Conservation (phyloP, 441 rosid species). For the Gossypium schwendimanii region DNA sequence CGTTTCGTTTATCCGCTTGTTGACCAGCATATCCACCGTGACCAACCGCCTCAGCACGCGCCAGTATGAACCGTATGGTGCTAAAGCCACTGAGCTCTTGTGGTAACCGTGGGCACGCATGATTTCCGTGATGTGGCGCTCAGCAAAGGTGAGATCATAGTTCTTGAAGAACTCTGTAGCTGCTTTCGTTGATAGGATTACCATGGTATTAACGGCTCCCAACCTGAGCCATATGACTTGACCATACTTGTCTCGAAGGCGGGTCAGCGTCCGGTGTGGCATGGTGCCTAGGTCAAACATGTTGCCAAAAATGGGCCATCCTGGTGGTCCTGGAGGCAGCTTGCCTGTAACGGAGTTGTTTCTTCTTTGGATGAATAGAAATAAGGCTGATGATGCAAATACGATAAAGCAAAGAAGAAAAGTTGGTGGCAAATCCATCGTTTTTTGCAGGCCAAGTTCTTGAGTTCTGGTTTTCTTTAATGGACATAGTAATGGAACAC, state of each 20-base stretch:
- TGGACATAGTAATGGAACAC: no score
- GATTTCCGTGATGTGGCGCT: conserved; percentile 27
- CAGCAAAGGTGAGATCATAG: conserved; percentile 41
- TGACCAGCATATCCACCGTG: conserved; percentile 36
- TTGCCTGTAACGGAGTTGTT: background rate
- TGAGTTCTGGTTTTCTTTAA: background rate
- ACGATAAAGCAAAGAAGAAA: conserved; percentile 10
- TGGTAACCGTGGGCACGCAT: conserved; percentile 34
- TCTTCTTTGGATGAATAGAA: background rate
- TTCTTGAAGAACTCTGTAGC: conserved; percentile 43
- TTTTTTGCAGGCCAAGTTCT: background rate
- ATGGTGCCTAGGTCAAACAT: conserved; percentile 33
- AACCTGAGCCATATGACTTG: conserved; percentile 41
- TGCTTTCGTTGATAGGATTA: conserved; percentile 38
- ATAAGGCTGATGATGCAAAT: conserved; percentile 1
- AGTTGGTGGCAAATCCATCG: background rate
- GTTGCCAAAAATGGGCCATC: conserved; percentile 56
- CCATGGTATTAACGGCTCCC: conserved; percentile 43
- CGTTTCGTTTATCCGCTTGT: conserved; percentile 31
- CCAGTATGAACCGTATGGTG: conserved; percentile 41
- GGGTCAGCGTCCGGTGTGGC: conserved; percentile 46
- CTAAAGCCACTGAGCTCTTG: conserved; percentile 32
- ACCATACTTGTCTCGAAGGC: conserved; percentile 35
- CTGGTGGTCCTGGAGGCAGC: conserved; percentile 45
- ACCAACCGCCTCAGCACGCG: conserved; percentile 30